Evolutionary conservation across 495 filamentous ascomycete genomes (phyloP), one percentile per base, ranked within the genome.

Genomic region (Sphaerosporella brunnea): DNA sequence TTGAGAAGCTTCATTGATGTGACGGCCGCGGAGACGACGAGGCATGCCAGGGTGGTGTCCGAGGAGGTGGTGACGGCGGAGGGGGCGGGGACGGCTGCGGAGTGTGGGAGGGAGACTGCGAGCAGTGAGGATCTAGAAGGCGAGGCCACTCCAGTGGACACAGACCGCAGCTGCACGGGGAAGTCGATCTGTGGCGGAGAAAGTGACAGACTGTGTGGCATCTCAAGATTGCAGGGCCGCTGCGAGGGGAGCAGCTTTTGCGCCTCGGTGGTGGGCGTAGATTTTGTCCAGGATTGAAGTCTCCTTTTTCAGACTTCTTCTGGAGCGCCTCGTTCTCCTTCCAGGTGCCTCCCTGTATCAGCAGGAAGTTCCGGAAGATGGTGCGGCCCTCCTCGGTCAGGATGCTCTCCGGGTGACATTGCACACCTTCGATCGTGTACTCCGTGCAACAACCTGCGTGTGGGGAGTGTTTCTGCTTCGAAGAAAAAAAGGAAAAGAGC

Each of bases 331-430:
- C 71, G 55, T 86, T 87, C 52, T 84, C 85, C 24, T 70, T 73
- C 90, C 90, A 97, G 30, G 84, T 94, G 19, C 90, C 90, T 2
- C 83, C 78, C 47, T 75, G 78, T 69, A 94, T 78, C 42, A 68
- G 72, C 23, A 97, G 67, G 63, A 97, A 97, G 58, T 96, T 97
- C 55, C 74, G 77, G 56, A 96, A 72, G 84, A 97, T 95, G 7
- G 70, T 60, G 23, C 82, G 80, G 9, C 90, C 90, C 49, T 90
- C 76, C 47, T 77, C 82, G 0, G 90, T 95, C 23, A 97, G 65
- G 45, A 97, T 97, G 59, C 88, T 94, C 63, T 97, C 90, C 0
- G 90, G 90, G 59, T 97, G 90, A 62, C 95, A 97, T 61, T 97
- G 90, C 16, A 96, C 86, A 23, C 88, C 90, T 60, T 97, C 90